These are phyloP conservation scores for Hyphopichia burtonii DNA, from an alignment of 1,139 yeast species.

Conservation along the genomic window DNA sequence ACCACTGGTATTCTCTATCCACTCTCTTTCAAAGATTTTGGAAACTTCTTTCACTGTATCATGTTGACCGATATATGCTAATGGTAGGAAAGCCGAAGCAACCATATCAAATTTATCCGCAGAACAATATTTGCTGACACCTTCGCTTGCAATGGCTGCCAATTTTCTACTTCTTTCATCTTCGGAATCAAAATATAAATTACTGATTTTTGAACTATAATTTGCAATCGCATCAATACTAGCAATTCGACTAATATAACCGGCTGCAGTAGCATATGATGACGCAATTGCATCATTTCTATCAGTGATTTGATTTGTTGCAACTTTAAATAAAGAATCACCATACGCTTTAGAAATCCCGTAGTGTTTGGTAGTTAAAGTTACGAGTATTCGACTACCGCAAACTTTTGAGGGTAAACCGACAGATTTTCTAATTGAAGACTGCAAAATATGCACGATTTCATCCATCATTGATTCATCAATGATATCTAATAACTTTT, in stretches of 20 bases:
- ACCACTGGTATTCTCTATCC: slow-evolving; percentile 80
- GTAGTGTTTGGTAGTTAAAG: slow-evolving; percentile 59
- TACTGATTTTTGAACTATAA: slow-evolving; percentile 51
- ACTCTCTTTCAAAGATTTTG: slow-evolving; percentile 57
- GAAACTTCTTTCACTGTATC: slow-evolving; percentile 53
- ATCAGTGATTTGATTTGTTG: slow-evolving; percentile 62
- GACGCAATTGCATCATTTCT: slow-evolving; percentile 70
- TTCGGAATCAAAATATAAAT: slow-evolving; percentile 62
- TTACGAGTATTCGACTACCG: slow-evolving; percentile 73
- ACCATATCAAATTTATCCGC: slow-evolving; percentile 69
- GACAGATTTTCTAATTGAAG: slow-evolving; percentile 63
- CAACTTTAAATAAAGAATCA: slow-evolving; percentile 56
- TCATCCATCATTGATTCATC: slow-evolving; percentile 54
- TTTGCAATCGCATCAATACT: slow-evolving; percentile 51
- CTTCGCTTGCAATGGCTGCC: slow-evolving; percentile 64
- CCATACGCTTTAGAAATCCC: slow-evolving; percentile 59
- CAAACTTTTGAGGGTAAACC: slow-evolving; percentile 93
- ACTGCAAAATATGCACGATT: slow-evolving; percentile 48
- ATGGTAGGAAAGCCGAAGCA: slow-evolving; percentile 68
- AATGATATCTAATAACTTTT: slow-evolving; percentile 58
- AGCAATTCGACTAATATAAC: slow-evolving; percentile 71
- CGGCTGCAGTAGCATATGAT: slow-evolving; percentile 80
- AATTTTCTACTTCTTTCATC: slow-evolving; percentile 48
- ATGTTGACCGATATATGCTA: slow-evolving; percentile 75
- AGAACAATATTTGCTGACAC: slow-evolving; percentile 68